Evolutionary conservation across 768 basidiomycete species (phyloP), one percentile per base, ranked within the genome.

Genomic region (Suillus subalutaceus): DNA sequence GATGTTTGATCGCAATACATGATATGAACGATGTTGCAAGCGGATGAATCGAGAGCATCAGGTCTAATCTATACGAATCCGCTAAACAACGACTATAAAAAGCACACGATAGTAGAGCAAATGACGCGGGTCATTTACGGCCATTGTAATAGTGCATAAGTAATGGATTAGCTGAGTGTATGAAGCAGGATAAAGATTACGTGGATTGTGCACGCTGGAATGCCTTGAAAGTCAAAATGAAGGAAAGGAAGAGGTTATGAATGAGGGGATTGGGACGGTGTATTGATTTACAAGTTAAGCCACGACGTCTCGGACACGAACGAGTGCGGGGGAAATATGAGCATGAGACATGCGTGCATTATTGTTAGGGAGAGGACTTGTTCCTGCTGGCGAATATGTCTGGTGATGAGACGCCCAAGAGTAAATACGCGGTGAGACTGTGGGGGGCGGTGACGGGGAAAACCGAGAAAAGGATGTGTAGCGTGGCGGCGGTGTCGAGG

Each of bases 391-490:
- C 78, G 85, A 55, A 79, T 81, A 35, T 67, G 62, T 48, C 74
- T 78, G 65, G 72, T 72, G 63, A 73, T 71, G 63, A 75, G 75
- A 23, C n/a, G 77, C 67, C 88, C 88, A 89, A 1, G 83, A 78
- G 72, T 88, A 88, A 38, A 88, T 77, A 48, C 85, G 81, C 9
- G 88, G 88, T 1, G 88, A 85, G 61, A 84, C 82, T 7, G 84
- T 75, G 0, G 86, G 86, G 7, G 86, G 79, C 5, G 88, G 85
- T 3, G 87, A 87, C 35, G 87, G 85, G n/a, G 75, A 65, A 8
- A 71, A 15, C 40, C 72, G 71, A 12, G 71, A 44, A 35, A 72
- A 57, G 2, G 75, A 53, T 9, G 70, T 68, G 64, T 74, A 74
- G 58, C 70, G 74, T 2, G 71, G 40, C 1, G 73, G 75, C 0